Base-by-base conservation (phyloP, 2,329 filamentous ascomycete species). In the Dactylellina drechsleri region DNA sequence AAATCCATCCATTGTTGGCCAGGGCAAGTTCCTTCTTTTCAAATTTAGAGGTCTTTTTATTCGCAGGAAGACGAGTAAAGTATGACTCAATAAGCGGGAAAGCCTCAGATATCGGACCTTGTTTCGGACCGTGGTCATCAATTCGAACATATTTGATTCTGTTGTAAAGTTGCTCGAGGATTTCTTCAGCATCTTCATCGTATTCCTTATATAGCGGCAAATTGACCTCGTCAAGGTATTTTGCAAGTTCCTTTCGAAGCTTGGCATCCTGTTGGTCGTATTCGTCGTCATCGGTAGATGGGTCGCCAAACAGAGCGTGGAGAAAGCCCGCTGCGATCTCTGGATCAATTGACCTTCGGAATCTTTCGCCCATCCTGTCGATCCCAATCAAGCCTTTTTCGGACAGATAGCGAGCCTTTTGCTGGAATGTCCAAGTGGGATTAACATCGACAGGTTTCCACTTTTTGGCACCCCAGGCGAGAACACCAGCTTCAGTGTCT, bases 1-100 rank as follows among this genome's bases (percentile, higher is more conserved):
- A 99, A 7, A 99, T 93, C 95, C 95, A 99, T 50, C 95, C 95
- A 80, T 99, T 99, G 83, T 98, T 98, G 47, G 90, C 93, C 60
- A 99, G 84, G 1, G 92, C 92, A 53, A 96, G 85, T 50, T 93
- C 90, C 68, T 90, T 90, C 0, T 89, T 86, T 68, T 89, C 89
- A 80, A 96, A 90, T 79, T 92, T 89, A 76, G 88, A 86, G 0
- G 95, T 97, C 10, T 86, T 88, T 10, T 91, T 88, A 79, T 96
- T 97, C 31, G 87, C 81, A 0, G 93, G 92, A 47, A 99, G 85
- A 28, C 94, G 89, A 0, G 95, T 98, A 82, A 99, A 99, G 83
- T 99, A 99, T 0, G 91, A 86, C 84, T 99, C 95, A 77, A 97
- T 92, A 28, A 99, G 84, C 12, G 95, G 93, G 79, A 88, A 94